Conservation (phyloP, 768 basidiomycete genomes). For the Mycena maculata region DNA sequence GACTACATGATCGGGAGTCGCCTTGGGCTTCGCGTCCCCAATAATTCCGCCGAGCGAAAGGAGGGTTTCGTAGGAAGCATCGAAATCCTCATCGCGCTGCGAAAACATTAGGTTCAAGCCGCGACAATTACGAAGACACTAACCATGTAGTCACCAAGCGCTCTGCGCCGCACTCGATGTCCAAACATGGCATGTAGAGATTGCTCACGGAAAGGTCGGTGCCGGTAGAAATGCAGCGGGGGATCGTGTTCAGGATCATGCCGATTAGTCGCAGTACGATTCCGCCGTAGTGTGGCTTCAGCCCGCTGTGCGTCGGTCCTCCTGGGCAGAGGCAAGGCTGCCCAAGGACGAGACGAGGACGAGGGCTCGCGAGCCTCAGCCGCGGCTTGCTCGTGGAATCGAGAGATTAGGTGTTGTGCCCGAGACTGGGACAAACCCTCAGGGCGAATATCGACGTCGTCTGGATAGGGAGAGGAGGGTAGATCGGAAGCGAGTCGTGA, state of each 20-base stretch:
- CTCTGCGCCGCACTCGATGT: constrained; percentile 32
- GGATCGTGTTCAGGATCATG: constrained; percentile 4
- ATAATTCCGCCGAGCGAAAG: constrained; percentile 67
- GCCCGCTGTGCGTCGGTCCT: constrained; percentile 4
- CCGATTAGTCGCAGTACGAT: not conserved
- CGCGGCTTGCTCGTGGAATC: constrained; percentile 40
- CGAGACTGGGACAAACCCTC: constrained; percentile 35
- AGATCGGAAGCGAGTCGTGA: constrained; percentile 26
- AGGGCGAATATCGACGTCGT: constrained; percentile 12
- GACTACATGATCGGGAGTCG: constrained; percentile 72
- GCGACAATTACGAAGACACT: not conserved
- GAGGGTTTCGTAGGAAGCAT: constrained; percentile 79
- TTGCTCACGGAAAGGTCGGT: constrained; percentile 12
- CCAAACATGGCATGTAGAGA: constrained; percentile 32
- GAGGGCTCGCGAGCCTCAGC: constrained; percentile 24
- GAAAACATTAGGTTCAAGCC: constrained; percentile 21
- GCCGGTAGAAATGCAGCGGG: constrained; percentile 18
- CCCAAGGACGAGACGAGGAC: constrained; percentile 33
- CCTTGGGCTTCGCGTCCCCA: constrained; percentile 76
- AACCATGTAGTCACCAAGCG: constrained; percentile 63
- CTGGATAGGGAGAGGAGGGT: constrained; percentile 1
- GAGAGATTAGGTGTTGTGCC: constrained; percentile 45
- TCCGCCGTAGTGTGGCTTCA: constrained; percentile 17
- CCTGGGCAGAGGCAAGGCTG: constrained; percentile 20
- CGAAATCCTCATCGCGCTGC: constrained; percentile 84